Percentiles rank a stretch among this genome's conserved stretches.
Evolutionary conservation across 768 basidiomycete species (phyloP).

Genomic region (Artomyces pyxidatus): DNA sequence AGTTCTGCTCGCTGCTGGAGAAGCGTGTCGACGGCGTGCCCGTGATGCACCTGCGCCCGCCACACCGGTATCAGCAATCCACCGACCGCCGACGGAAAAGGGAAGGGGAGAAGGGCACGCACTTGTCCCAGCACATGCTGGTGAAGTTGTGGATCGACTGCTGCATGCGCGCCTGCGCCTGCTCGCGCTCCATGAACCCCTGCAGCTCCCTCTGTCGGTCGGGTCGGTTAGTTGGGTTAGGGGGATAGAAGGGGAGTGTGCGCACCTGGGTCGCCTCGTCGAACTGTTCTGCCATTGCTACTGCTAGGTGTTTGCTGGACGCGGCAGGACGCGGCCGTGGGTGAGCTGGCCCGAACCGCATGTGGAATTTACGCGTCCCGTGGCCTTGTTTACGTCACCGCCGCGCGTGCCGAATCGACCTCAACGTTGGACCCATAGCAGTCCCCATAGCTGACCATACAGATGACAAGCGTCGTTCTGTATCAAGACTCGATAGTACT

Average conservation of each 20-base stretch:
- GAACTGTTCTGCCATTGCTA: conserved; percentile 48
- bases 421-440: too few species aligned
- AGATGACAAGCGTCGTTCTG: background rate
- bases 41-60: conserved; percentile 59
- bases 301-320: background rate
- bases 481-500: background rate
- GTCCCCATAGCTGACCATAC: too few species aligned
- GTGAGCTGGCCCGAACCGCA: background rate
- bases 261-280: conserved; percentile 73
- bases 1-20: conserved; percentile 70
- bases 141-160: conserved; percentile 71
- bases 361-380: background rate
- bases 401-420: too few species aligned
- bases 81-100: too few species aligned
- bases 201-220: conserved; percentile 68
- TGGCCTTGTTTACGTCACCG: background rate
- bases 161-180: conserved; percentile 67
- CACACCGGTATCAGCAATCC: background rate
- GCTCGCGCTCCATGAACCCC: conserved; percentile 73
- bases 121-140: conserved; percentile 91
- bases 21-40: conserved; percentile 72
- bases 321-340: background rate
- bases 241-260: conserved; percentile 2
- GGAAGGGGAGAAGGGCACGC: conserved; percentile 22
- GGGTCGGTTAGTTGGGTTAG: too few species aligned